Evolutionary conservation across 2,329 filamentous ascomycete genomes (phyloP).

Genomic region (Scortechinia acanthostroma): DNA sequence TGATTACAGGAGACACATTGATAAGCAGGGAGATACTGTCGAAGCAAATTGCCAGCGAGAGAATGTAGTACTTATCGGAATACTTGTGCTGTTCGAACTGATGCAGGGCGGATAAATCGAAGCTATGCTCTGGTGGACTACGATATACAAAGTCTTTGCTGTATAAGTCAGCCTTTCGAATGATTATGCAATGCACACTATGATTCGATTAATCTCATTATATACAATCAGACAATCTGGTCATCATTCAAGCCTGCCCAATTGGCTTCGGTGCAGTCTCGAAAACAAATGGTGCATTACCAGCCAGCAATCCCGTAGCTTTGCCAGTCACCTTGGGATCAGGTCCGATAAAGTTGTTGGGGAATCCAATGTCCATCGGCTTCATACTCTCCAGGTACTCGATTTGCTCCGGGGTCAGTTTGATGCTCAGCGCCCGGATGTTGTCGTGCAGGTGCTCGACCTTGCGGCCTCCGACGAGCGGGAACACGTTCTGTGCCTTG

Average conservation of each 20-base stretch:
- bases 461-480: conserved; percentile 8
- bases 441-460: conserved; percentile 6
- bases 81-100: too few species aligned
- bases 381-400: neutral
- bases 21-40: too few species aligned
- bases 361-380: neutral
- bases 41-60: too few species aligned
- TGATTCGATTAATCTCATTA: too few species aligned
- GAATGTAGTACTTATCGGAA: too few species aligned
- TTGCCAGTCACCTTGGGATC: neutral
- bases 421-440: neutral
- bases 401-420: neutral
- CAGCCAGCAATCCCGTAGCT: neutral
- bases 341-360: neutral
- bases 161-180: too few species aligned
- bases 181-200: too few species aligned
- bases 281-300: neutral
- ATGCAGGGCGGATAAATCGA: too few species aligned
- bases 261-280: neutral
- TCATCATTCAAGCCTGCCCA: too few species aligned
- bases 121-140: too few species aligned
- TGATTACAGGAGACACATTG: too few species aligned
- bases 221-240: neutral
- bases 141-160: too few species aligned
- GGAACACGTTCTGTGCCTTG: conserved; percentile 41